phyloP scores from a whole-genome alignment of 768 basidiomycete genomes.

The Pleurotus cornucopiae region DNA sequence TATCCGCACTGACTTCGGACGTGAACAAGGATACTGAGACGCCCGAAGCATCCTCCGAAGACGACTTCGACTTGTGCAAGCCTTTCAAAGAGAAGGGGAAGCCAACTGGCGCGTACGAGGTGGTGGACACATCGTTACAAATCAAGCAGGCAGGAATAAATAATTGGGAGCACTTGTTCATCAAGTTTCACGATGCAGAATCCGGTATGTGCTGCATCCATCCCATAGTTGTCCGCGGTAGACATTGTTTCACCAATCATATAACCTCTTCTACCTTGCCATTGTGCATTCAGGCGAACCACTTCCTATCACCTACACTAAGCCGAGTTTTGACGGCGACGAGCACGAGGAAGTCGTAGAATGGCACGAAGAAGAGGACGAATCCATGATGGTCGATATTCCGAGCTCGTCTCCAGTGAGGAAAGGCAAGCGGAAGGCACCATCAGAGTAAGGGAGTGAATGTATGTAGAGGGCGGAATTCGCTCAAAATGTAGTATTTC shows the following conservation, averaged over 20 bases:
- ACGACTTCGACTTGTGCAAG: slow-evolving; percentile 60
- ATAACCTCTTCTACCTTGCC: slow-evolving; percentile 8
- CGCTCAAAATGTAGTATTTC: too few species aligned
- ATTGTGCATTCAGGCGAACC: slow-evolving; percentile 43
- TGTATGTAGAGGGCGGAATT: too few species aligned
- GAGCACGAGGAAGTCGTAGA: slow-evolving; percentile 50
- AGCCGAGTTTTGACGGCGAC: slow-evolving; percentile 49
- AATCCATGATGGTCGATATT: slow-evolving; percentile 16
- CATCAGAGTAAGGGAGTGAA: slow-evolving; percentile 12
- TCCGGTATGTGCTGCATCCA: slow-evolving; percentile 44
- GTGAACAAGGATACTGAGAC: slow-evolving; percentile 31
- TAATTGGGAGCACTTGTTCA: slow-evolving; percentile 66
- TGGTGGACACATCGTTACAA: slow-evolving; percentile 37
- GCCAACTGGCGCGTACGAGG: slow-evolving; percentile 36
- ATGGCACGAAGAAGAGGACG: slow-evolving; percentile 10
- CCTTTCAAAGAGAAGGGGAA: slow-evolving; percentile 45
- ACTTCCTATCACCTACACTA: slow-evolving; percentile 53
- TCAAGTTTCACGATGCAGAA: slow-evolving; percentile 59
- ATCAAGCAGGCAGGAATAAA: slow-evolving; percentile 46
- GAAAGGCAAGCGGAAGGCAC: slow-evolving; percentile 67
- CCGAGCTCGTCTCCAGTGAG: slow-evolving; percentile 25
- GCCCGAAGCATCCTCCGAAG: slow-evolving; percentile 23
- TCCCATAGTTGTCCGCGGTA: background rate
- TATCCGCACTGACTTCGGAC: slow-evolving; percentile 54
- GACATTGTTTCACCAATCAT: slow-evolving; percentile 8